A percentile compares a stretch with the other conserved stretches of the same genome.
phyloP scores from a whole-genome alignment of 441 rosid species.

The Populus hybrid region DNA sequence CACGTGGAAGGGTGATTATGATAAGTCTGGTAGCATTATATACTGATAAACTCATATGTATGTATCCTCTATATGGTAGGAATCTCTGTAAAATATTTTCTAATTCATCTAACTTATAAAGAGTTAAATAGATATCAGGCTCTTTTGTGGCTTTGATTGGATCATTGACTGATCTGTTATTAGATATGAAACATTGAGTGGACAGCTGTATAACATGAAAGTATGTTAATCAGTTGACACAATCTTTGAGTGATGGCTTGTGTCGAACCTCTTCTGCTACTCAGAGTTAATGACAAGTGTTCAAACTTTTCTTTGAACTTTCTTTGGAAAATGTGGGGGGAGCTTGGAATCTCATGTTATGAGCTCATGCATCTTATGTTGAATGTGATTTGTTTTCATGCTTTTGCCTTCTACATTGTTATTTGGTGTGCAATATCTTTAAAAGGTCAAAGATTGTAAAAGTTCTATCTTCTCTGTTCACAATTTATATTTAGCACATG shows the following conservation, averaged over 20 bases:
- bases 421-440: neutral
- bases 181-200: neutral
- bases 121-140: neutral
- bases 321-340: neutral
- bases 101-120: neutral
- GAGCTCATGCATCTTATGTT: neutral
- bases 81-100: neutral
- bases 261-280: neutral
- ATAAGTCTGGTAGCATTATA: no score
- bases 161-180: neutral
- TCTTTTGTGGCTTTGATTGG: neutral
- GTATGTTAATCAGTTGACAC: neutral
- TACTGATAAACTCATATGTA: neutral
- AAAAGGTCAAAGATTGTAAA: neutral
- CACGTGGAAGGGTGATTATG: no score
- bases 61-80: neutral
- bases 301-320: neutral
- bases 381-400: neutral
- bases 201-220: neutral
- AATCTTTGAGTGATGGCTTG: neutral
- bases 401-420: neutral
- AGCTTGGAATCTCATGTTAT: neutral
- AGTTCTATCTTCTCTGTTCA: neutral
- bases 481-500: neutral
- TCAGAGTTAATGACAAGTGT: neutral